Conservation (phyloP, 176 grass and related monocot species). For the Urochloa ruziziensis region DNA sequence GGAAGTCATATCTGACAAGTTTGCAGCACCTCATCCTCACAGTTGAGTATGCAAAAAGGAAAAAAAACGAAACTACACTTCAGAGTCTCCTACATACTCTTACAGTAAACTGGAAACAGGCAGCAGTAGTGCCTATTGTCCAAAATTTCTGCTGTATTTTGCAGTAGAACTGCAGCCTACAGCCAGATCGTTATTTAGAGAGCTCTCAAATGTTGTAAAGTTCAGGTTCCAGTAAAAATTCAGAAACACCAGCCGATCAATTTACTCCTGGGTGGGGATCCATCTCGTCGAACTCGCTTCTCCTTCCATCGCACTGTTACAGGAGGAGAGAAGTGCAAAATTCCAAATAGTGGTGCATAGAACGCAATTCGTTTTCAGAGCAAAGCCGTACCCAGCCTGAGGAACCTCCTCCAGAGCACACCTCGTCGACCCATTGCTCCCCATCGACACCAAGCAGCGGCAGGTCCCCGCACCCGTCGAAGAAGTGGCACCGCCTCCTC, state of each 20-base stretch:
- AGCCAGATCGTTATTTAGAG: neutral
- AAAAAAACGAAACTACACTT: neutral
- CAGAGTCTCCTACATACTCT: neutral
- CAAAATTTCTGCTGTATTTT: neutral
- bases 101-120: neutral
- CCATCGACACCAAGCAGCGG: too few relatives aligned
- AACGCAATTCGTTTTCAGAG: too few relatives aligned
- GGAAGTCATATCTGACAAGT: slow-evolving; percentile 67
- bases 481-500: too few relatives aligned
- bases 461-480: too few relatives aligned
- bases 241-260: slow-evolving; percentile 43
- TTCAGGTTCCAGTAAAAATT: neutral
- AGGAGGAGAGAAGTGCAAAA: too few relatives aligned
- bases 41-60: neutral
- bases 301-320: too few relatives aligned
- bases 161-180: neutral
- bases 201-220: neutral
- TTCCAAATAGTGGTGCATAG: too few relatives aligned
- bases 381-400: too few relatives aligned
- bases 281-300: too few relatives aligned
- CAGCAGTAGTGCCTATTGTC: neutral
- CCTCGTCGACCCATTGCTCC: too few relatives aligned
- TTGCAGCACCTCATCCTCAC: neutral
- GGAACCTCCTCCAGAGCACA: too few relatives aligned
- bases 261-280: too few relatives aligned